Evolutionary conservation across 768 basidiomycete species (phyloP).

Genomic region (Kwoniella pini): DNA sequence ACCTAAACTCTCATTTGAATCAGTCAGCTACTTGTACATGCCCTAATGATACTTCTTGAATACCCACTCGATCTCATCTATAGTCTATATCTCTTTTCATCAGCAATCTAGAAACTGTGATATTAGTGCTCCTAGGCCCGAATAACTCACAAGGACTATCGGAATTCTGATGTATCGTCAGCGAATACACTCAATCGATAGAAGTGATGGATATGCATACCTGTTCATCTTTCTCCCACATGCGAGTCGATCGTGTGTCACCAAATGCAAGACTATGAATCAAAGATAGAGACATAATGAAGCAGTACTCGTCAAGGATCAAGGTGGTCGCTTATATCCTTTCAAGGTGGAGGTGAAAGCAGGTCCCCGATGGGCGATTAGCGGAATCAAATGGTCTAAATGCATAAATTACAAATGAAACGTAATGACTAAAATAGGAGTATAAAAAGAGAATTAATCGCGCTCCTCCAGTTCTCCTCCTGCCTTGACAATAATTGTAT

Average conservation of each 20-base stretch:
- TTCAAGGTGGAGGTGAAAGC: not conserved
- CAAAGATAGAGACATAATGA: not conserved
- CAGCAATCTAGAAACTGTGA: not conserved
- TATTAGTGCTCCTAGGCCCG: too few species aligned
- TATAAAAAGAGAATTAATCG: too few species aligned
- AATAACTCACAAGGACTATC: conserved; percentile 36
- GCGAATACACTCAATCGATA: not conserved
- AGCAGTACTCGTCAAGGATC: not conserved
- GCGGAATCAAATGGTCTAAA: not conserved
- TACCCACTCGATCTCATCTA: conserved; percentile 46
- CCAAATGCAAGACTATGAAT: not conserved
- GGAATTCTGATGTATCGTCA: conserved; percentile 25
- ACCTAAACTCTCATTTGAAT: conserved; percentile 16
- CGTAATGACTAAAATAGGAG: too few species aligned
- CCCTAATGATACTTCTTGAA: too few species aligned
- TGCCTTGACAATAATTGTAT: too few species aligned
- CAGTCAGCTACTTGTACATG: not conserved
- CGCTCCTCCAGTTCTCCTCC: too few species aligned
- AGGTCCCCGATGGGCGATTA: not conserved
- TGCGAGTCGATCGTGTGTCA: too few species aligned
- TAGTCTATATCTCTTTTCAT: conserved; percentile 26
- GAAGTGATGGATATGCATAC: not conserved
- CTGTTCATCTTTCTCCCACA: conserved; percentile 4
- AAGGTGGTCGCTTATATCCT: not conserved
- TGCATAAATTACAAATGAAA: not conserved